Conservation (phyloP, 1,139 yeast genomes). For the Yamadazyma diospyri region DNA sequence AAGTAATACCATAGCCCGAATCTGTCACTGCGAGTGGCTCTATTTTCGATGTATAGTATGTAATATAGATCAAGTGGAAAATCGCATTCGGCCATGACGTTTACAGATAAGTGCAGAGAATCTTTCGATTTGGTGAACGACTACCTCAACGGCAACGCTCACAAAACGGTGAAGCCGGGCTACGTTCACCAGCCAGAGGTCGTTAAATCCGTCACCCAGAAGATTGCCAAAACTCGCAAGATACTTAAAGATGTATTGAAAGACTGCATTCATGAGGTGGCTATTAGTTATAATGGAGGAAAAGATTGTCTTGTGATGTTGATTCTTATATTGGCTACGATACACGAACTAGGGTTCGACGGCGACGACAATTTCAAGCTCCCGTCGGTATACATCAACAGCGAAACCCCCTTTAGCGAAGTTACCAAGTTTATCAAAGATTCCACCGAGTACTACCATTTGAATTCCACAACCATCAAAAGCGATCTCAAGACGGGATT, state of each 20-base stretch:
- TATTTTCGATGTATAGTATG: no score
- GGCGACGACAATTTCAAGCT: constrained; percentile 35
- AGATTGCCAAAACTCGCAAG: constrained; percentile 28
- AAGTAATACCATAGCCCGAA: no score
- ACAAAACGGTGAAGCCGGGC: constrained; percentile 12
- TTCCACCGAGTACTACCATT: constrained; percentile 41
- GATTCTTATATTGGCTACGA: constrained; percentile 57
- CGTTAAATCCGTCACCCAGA: constrained; percentile 27
- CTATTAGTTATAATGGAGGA: constrained; percentile 86
- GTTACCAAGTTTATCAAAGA: constrained; percentile 44
- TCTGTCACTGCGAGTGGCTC: no score
- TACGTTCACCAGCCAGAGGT: constrained; percentile 22
- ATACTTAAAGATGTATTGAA: constrained; percentile 30
- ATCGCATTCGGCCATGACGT: constrained; percentile 10
- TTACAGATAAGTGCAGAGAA: constrained; percentile 28
- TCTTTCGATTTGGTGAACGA: constrained; percentile 30
- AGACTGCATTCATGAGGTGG: constrained; percentile 48
- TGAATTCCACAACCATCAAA: constrained; percentile 44
- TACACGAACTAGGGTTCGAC: constrained; percentile 28
- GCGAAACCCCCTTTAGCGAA: constrained; percentile 64
- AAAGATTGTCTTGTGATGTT: constrained; percentile 88
- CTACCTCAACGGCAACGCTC: constrained; percentile 27
- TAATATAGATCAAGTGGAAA: no score
- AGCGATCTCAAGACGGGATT: constrained; percentile 64
- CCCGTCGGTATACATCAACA: constrained; percentile 66